Base-by-base conservation (phyloP, 768 basidiomycete species). In the Flagelloscypha sp. region DNA sequence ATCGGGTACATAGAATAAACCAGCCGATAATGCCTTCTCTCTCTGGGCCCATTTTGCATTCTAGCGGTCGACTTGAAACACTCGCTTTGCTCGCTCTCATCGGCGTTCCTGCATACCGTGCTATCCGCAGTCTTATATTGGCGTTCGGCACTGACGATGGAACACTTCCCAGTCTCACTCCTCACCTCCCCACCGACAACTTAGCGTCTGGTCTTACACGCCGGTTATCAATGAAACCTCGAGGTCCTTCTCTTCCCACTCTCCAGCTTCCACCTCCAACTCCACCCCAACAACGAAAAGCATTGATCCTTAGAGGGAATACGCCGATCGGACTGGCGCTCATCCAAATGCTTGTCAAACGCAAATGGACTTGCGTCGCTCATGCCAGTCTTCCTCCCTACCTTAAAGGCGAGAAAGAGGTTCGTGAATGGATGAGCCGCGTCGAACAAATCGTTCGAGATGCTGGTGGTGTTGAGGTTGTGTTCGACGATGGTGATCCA, bases 41-140 rank as follows among this genome's bases (percentile, higher is more conserved):
- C n/a, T n/a, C n/a, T n/a, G n/a, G n/a, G n/a, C n/a, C n/a, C n/a
- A n/a, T 54, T 23, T 52, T 57, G 24, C 48, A 54, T 5, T 48
- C 59, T 11, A 42, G 45, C 18, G 47, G 32, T 8, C 48, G 30
- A 47, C 16, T 52, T 76, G 78, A 83, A 37, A 83, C 90, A 51
- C 72, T 92, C 11, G 81, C 89, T 1, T 69, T 89, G 15, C 65
- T 94, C 0, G 84, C 92, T 2, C 61, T 88, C 2, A 74, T 75
- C 29, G 90, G 84, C 3, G 62, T 94, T 17, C 69, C 79, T n/a
- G 86, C 89, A 0, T 78, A 86, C 48, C 76, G 90, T 10, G 87
- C 86, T 1, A 68, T 89, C 7, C 74, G 83, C 28, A 81, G 83
- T 0, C 74, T 82, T 42, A 59, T 67, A 16, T 66, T 60, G 37